Evolutionary conservation across 2,329 filamentous ascomycete genomes (phyloP).

Genomic region (Neofusicoccum umdonicola): DNA sequence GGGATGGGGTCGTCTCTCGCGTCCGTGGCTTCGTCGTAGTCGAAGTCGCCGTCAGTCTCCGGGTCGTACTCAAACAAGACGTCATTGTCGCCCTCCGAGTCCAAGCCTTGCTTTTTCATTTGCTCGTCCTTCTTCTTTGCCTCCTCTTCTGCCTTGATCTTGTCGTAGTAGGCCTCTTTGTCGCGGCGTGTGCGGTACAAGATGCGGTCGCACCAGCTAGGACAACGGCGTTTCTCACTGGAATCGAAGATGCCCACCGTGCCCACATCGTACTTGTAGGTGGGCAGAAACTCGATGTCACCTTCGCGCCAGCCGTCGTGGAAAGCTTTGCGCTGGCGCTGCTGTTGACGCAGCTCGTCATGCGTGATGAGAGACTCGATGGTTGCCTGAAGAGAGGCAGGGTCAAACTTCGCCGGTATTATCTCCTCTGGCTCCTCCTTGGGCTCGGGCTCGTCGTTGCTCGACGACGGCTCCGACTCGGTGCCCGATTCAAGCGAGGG

Average conservation of each 20-base stretch:
- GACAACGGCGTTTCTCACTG: constrained; percentile 87
- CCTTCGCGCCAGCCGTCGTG: constrained; percentile 93
- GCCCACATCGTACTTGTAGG: constrained; percentile 98
- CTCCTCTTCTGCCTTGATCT: constrained; percentile 62
- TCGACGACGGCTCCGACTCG: neutral
- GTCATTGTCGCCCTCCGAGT: constrained; percentile 72
- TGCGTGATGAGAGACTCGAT: constrained; percentile 83
- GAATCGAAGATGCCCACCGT: constrained; percentile 90
- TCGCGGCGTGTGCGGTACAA: constrained; percentile 77
- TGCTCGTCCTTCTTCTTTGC: constrained; percentile 74
- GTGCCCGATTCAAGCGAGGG: neutral
- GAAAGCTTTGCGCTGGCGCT: constrained; percentile 74
- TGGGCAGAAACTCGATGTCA: constrained; percentile 81
- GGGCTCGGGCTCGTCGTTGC: constrained; percentile 22
- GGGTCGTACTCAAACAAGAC: constrained; percentile 91
- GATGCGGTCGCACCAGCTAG: constrained; percentile 96
- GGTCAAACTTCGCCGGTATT: constrained; percentile 63
- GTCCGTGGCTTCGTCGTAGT: constrained; percentile 59
- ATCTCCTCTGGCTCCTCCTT: constrained; percentile 17
- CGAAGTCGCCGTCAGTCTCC: constrained; percentile 64
- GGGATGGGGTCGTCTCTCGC: constrained; percentile 45
- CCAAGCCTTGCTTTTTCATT: constrained; percentile 77
- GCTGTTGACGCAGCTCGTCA: constrained; percentile 77
- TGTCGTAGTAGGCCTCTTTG: constrained; percentile 63
- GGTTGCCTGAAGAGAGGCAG: constrained; percentile 83